Conservation (phyloP, 768 basidiomycete species). For the Paxillus involutus region DNA sequence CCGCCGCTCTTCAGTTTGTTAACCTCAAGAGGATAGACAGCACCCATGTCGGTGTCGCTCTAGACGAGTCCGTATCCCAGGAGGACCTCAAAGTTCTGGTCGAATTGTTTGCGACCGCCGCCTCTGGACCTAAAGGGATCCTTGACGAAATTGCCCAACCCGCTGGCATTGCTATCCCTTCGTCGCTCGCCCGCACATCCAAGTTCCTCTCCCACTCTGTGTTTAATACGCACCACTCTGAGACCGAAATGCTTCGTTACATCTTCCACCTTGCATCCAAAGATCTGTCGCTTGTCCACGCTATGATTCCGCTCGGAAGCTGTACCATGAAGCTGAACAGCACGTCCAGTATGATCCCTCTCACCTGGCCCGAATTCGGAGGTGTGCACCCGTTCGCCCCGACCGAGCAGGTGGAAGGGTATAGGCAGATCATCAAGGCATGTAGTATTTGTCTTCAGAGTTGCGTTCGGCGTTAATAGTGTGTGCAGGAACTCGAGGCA, state of each 20-base stretch:
- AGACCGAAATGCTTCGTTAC: conserved; percentile 98
- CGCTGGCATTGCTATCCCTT: conserved; percentile 46
- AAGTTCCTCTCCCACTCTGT: conserved; percentile 82
- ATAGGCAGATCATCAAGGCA: conserved; percentile 77
- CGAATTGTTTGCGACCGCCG: conserved; percentile 77
- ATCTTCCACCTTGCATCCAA: conserved; percentile 92
- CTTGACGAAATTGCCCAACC: conserved; percentile 50
- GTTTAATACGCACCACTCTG: conserved; percentile 96
- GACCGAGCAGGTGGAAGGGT: conserved; percentile 85
- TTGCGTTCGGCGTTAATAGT: conserved; percentile 7
- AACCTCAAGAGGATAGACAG: conserved; percentile 83
- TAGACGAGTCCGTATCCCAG: conserved; percentile 87
- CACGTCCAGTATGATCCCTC: conserved; percentile 95
- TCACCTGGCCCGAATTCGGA: conserved; percentile 93
- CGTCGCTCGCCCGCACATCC: conserved; percentile 57
- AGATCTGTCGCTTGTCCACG: conserved; percentile 91
- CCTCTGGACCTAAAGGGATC: conserved; percentile 47
- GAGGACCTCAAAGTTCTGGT: conserved; percentile 74
- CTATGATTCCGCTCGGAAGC: conserved; percentile 95
- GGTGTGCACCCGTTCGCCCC: conserved; percentile 93
- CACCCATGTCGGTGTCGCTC: conserved; percentile 77
- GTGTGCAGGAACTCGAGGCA: conserved; percentile 77
- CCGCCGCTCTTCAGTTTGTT: conserved; percentile 63
- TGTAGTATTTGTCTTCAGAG: background rate
- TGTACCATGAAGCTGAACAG: conserved; percentile 99